phyloP scores from a whole-genome alignment of 2,329 filamentous ascomycete genomes.

The Pseudopyricularia javanii region DNA sequence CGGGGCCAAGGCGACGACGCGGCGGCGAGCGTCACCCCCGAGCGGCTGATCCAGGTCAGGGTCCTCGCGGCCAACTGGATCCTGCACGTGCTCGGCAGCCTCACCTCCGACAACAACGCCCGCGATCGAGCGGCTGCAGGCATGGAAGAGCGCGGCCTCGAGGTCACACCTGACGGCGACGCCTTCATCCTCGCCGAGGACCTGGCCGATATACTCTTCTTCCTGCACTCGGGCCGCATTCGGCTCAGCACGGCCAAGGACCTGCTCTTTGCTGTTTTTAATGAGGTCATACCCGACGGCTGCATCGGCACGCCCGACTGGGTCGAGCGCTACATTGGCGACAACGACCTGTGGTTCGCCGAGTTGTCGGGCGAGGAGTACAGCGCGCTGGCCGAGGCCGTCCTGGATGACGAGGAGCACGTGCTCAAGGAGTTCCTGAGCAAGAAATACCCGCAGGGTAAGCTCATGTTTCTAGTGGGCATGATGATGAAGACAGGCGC shows the following conservation, averaged over 20 bases:
- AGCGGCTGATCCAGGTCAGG: constrained; percentile 17
- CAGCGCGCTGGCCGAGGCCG: constrained; percentile 27
- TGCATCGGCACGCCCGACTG: constrained; percentile 20
- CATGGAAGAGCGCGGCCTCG: constrained; percentile 8
- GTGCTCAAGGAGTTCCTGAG: constrained; percentile 31
- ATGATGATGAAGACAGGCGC: constrained; percentile 43
- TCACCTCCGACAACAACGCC: constrained; percentile 37
- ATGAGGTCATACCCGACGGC: constrained; percentile 16
- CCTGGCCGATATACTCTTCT: constrained; percentile 37
- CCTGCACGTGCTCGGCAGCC: constrained; percentile 61
- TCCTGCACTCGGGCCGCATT: constrained; percentile 35
- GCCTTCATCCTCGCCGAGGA: constrained; percentile 33
- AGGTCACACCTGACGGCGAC: constrained; percentile 29
- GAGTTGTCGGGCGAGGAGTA: constrained; percentile 38
- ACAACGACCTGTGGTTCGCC: constrained; percentile 39
- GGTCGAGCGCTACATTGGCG: constrained; percentile 22
- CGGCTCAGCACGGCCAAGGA: constrained; percentile 46
- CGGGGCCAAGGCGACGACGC: neutral
- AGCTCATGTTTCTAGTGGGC: constrained; percentile 48
- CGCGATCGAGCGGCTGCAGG: neutral
- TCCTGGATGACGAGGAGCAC: constrained; percentile 31
- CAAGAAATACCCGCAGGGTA: constrained; percentile 38
- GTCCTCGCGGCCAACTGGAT: constrained; percentile 51
- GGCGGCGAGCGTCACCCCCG: constrained; percentile 10
- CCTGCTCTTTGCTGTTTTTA: constrained; percentile 38